These are phyloP conservation scores for Cryptosporidium ubiquitum DNA, from an alignment of 169 alveolate species.

Conservation along the genomic window DNA sequence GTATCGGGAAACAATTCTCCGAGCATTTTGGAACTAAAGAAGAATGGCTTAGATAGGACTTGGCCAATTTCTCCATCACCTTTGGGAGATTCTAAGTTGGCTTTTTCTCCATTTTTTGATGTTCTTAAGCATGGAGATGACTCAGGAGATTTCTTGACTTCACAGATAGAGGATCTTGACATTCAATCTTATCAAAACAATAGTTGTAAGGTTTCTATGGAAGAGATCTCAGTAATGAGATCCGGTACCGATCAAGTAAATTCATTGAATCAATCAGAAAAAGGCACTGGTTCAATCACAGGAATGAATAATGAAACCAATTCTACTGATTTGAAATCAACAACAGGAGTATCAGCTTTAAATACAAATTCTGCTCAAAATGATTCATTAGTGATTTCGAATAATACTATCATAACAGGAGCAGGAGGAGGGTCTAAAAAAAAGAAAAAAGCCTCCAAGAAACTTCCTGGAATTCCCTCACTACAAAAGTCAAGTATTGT, in stretches of 20 bases:
- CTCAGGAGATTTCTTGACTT: not conserved
- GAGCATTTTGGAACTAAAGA: not conserved
- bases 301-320: not conserved
- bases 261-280: not conserved
- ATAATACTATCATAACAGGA: not conserved
- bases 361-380: conserved; percentile 14
- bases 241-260: not conserved
- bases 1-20: conserved; percentile 2
- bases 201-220: not conserved
- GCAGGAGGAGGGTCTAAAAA: conserved; percentile 3
- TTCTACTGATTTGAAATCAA: not conserved
- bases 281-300: not conserved
- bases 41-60: not conserved
- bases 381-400: not conserved
- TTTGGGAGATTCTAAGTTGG: not conserved
- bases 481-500: conserved; percentile 61
- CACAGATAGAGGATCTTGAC: conserved; percentile 6
- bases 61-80: not conserved
- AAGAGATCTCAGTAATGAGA: not conserved
- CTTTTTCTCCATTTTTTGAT: conserved; percentile 17
- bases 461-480: conserved; percentile 58
- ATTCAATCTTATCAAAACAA: not conserved
- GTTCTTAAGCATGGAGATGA: not conserved
- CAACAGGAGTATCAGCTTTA: not conserved
- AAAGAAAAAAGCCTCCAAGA: conserved; percentile 53